Conservation (phyloP, 2,329 filamentous ascomycete species). For the Aspergillus oerlinghausenensis region DNA sequence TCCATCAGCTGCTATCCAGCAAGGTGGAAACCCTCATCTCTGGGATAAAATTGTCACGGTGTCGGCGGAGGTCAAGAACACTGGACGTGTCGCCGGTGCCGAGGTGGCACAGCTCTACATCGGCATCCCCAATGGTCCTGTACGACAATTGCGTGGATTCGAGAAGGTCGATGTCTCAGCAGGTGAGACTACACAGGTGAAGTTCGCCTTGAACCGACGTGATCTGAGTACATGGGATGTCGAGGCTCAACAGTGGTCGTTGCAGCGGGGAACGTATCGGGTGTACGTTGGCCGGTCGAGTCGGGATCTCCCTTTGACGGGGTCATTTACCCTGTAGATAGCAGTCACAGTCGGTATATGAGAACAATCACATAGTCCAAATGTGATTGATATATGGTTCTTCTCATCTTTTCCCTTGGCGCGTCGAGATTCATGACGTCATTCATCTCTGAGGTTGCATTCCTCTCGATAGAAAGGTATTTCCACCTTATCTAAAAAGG, state of each 20-base stretch:
- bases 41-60: slow-evolving; percentile 49
- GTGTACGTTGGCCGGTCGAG: slow-evolving; percentile 22
- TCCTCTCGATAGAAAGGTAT: neutral
- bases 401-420: neutral
- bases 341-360: neutral
- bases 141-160: slow-evolving; percentile 47
- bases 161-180: slow-evolving; percentile 44
- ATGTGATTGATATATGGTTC: neutral
- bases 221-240: slow-evolving; percentile 30
- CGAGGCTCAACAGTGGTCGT: slow-evolving; percentile 20
- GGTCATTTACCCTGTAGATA: slow-evolving; percentile 3
- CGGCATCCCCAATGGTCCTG: slow-evolving; percentile 29
- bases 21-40: slow-evolving; percentile 52
- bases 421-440: neutral
- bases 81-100: slow-evolving; percentile 42
- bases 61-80: slow-evolving; percentile 47
- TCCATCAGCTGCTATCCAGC: slow-evolving; percentile 37
- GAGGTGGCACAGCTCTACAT: slow-evolving; percentile 54
- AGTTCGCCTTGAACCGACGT: slow-evolving; percentile 39
- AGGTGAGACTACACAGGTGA: slow-evolving; percentile 38
- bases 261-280: slow-evolving; percentile 12
- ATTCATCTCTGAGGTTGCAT: neutral
- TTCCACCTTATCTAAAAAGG: neutral
- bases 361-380: neutral
- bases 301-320: slow-evolving; percentile 17